Base-by-base conservation (phyloP, 163 green algal species). In the Chloroidium sp. region DNA sequence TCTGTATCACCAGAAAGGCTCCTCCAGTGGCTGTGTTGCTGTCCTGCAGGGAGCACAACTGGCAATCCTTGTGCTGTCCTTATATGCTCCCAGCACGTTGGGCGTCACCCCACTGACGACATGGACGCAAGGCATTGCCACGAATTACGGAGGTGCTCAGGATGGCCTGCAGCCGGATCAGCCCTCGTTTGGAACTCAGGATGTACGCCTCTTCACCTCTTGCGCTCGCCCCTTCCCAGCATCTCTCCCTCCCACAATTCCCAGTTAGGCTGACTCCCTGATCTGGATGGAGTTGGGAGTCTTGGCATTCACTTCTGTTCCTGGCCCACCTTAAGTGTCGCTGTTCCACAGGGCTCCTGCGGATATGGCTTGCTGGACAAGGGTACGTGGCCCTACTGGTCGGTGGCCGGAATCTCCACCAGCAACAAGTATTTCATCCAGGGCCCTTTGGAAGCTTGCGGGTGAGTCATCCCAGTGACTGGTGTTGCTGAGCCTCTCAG, bases 331-430 rank as follows among this genome's bases (percentile, higher is more conserved):
- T 36, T 36, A 36, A 36, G 36, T 36, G 36, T 36, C 36, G 36
- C 36, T 36, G 36, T 36, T 36, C 36, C 36, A 36, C 80, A 87
- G 83, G 83, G 84, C 6, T 76, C 75, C 1, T 87, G 84, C 76
- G 84, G 84, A 2, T 87, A 85, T 69, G 84, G 81, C 8, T 1
- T 72, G 0, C 57, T 87, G 4, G 6, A 69, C n/a, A 80, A 87
- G 61, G 12, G 14, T 0, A 36, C 8, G 13, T 87, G 80, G 59
- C 84, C 84, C 0, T 87, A 80, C 78, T 87, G 84, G 84, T 79
- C 61, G 80, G 84, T 85, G 4, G 84, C 75, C 60, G 84, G 77
- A 0, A n/a, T 87, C 3, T 80, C 81, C 0, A 79, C 77, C 57
- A 77, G 8, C 13, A 85, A 81, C 62, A 60, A 59, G 0, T 87